phyloP scores from a whole-genome alignment of 1,284 basidiomycete genomes.

The Earliella scabrosa region DNA sequence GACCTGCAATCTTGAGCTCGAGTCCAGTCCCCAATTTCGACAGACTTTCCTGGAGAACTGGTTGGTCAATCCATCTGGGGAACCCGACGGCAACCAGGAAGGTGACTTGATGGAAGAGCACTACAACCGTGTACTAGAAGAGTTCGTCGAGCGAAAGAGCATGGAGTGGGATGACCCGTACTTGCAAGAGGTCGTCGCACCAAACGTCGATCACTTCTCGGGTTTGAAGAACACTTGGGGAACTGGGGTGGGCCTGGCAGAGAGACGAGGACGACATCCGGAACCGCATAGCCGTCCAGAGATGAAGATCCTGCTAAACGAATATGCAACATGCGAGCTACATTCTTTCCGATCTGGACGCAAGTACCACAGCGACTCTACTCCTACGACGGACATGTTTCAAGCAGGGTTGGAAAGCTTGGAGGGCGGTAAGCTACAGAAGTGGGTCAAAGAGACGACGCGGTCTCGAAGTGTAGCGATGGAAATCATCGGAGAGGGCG shows the following conservation, averaged over 20 bases:
- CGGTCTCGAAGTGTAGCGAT: no score
- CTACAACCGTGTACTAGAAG: constrained; percentile 30
- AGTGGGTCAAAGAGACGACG: not conserved
- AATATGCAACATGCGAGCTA: constrained; percentile 20
- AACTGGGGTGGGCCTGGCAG: constrained; percentile 27
- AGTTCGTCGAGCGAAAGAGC: constrained; percentile 23
- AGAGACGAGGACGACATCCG: constrained; percentile 19
- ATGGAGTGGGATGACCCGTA: constrained; percentile 9
- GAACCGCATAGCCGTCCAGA: constrained; percentile 29
- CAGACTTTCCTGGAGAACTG: constrained; percentile 12
- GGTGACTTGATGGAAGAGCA: constrained; percentile 34
- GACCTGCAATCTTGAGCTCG: not conserved
- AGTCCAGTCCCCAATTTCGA: not conserved
- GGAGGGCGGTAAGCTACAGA: not conserved
- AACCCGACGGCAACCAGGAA: constrained; percentile 16
- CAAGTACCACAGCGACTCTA: not conserved
- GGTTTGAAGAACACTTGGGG: constrained; percentile 26
- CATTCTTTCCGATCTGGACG: constrained; percentile 20
- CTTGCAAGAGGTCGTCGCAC: constrained; percentile 22
- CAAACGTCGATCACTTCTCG: constrained; percentile 28
- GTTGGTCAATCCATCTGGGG: constrained; percentile 30
- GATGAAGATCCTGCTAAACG: constrained; percentile 20
- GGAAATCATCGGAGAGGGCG: no score
- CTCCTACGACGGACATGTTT: not conserved
- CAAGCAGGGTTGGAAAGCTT: not conserved